Evolutionary conservation across 345 rosid species (phyloP).

Genomic region (Sonneratia alba): DNA sequence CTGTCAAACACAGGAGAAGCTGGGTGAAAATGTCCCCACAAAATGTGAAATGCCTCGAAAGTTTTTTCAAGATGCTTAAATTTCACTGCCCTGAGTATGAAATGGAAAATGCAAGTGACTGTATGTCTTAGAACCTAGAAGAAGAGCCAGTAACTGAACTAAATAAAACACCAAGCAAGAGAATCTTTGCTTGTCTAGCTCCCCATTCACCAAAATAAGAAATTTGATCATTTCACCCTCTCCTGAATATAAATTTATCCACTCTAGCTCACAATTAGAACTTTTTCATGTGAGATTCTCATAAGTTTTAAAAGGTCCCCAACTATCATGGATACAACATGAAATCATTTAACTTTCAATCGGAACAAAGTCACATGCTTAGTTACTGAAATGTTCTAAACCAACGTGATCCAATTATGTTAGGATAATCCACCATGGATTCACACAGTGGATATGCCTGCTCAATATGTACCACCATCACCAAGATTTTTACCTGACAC

Average conservation of each 20-base stretch:
- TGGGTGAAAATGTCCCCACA: neutral
- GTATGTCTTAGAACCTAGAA: neutral
- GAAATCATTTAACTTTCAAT: neutral
- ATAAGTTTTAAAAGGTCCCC: neutral
- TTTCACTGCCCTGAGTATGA: neutral
- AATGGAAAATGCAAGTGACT: neutral
- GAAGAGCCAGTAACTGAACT: neutral
- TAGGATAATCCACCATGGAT: neutral
- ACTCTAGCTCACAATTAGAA: neutral
- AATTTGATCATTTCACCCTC: neutral
- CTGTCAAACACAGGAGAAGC: neutral
- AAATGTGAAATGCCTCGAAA: neutral
- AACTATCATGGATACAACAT: neutral
- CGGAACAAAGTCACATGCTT: neutral
- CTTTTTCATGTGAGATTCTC: neutral
- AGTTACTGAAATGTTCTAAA: neutral
- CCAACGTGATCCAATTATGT: neutral
- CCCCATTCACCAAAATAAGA: neutral
- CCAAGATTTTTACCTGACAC: neutral
- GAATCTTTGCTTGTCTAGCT: too few relatives aligned
- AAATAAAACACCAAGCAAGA: neutral
- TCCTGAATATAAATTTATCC: neutral
- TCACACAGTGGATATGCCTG: neutral
- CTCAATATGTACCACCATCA: neutral
- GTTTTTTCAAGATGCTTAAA: neutral